These are phyloP conservation scores for Colletotrichum sp. DNA, from an alignment of 2,329 filamentous ascomycete species.

Conservation along the genomic window DNA sequence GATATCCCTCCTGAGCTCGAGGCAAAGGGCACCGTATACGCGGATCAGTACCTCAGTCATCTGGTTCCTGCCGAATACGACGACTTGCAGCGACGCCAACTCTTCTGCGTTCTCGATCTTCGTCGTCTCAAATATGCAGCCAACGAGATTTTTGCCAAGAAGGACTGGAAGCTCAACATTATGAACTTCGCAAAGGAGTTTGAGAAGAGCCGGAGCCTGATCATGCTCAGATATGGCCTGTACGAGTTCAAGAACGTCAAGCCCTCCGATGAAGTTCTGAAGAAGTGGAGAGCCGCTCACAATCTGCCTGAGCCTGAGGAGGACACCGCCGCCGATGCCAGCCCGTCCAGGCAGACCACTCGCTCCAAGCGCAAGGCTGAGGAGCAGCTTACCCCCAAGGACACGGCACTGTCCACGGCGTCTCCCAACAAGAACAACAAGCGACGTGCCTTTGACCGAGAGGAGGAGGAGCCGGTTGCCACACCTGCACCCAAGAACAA, in stretches of 20 bases:
- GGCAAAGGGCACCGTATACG: conserved; percentile 60
- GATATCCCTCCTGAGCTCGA: conserved; percentile 59
- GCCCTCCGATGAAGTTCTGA: conserved; percentile 61
- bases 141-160: conserved; percentile 64
- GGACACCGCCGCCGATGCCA: conserved; percentile 36
- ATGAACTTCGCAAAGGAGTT: conserved; percentile 69
- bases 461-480: conserved; percentile 37
- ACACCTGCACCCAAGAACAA: conserved; percentile 54
- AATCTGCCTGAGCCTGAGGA: conserved; percentile 57
- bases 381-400: conserved; percentile 49
- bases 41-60: conserved; percentile 63
- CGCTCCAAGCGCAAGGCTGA: conserved; percentile 61
- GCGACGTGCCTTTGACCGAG: conserved; percentile 49
- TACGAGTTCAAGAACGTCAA: conserved; percentile 69
- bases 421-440: conserved; percentile 50
- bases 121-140: conserved; percentile 66
- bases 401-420: conserved; percentile 35
- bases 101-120: conserved; percentile 67
- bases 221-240: conserved; percentile 65
- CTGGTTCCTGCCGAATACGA: conserved; percentile 63
- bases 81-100: conserved; percentile 65
- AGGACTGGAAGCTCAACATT: conserved; percentile 68
- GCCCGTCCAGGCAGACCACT: conserved; percentile 34
- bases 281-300: conserved; percentile 63
- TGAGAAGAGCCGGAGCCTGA: conserved; percentile 66